Percentiles rank a stretch among this genome's conserved stretches.
These are phyloP conservation scores for Penicillium longicatenatum DNA, from an alignment of 495 filamentous ascomycete genomes.

Conservation along the genomic window DNA sequence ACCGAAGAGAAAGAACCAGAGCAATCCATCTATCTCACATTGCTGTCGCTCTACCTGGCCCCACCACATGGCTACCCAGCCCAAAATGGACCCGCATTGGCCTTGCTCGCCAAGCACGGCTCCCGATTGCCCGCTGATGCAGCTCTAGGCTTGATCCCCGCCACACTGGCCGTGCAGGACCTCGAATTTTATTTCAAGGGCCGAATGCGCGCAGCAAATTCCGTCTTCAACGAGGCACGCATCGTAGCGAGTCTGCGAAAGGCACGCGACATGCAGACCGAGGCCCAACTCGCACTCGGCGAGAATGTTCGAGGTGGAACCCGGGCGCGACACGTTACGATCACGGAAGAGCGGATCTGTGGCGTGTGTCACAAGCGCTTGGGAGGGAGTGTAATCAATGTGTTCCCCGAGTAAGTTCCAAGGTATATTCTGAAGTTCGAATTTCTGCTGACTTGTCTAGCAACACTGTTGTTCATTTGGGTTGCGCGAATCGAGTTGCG, in stretches of 20 bases:
- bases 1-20: conserved; percentile 47
- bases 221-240: conserved; percentile 71
- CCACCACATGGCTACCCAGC: conserved; percentile 74
- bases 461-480: conserved; percentile 78
- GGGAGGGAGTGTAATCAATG: conserved; percentile 83
- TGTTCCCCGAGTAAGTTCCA: conserved; percentile 63
- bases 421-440: neutral
- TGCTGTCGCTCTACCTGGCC: conserved; percentile 86
- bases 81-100: conserved; percentile 77
- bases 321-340: conserved; percentile 71
- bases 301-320: conserved; percentile 59
- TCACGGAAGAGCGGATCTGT: conserved; percentile 86
- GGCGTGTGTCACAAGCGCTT: conserved; percentile 90
- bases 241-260: conserved; percentile 74
- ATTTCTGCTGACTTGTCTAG: conserved; percentile 34
- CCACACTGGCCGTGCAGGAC: conserved; percentile 70
- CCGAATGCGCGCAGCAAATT: conserved; percentile 84
- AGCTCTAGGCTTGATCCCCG: conserved; percentile 83
- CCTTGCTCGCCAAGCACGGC: conserved; percentile 87
- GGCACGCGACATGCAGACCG: conserved; percentile 69
- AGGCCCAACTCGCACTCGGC: conserved; percentile 68
- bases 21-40: conserved; percentile 83
- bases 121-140: conserved; percentile 85
- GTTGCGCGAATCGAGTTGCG: conserved; percentile 61
- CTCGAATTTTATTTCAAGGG: conserved; percentile 92